phyloP scores from a whole-genome alignment of 441 rosid genomes.

The Gossypium lobatum region DNA sequence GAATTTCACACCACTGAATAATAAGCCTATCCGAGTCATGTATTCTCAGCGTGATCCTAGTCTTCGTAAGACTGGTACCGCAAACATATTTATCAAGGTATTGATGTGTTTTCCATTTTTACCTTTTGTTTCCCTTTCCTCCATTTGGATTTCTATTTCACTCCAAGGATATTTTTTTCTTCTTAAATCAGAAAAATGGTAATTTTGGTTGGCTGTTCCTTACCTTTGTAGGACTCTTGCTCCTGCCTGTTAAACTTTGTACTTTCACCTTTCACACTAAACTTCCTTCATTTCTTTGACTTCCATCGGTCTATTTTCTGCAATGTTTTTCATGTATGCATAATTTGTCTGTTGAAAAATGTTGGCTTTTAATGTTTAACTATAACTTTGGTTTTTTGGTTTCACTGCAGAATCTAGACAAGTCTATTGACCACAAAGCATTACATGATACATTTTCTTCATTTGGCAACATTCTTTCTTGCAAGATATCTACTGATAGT shows the following conservation, averaged over 20 bases:
- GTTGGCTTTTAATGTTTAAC: background rate
- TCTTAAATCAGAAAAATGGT: background rate
- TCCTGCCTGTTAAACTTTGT: background rate
- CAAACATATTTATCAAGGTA: conserved; percentile 73
- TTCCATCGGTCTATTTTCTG: background rate
- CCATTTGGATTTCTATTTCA: background rate
- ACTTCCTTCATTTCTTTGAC: background rate
- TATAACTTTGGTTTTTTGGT: background rate
- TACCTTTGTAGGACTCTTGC: background rate
- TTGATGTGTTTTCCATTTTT: background rate
- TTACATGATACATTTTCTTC: conserved; percentile 55
- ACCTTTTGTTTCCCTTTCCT: background rate
- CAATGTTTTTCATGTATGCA: background rate
- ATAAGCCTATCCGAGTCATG: conserved; percentile 54
- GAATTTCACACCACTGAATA: conserved; percentile 49
- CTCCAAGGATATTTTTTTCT: background rate
- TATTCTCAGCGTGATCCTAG: conserved; percentile 70
- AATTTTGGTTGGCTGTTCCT: background rate
- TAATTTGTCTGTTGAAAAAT: background rate
- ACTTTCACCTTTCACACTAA: background rate
- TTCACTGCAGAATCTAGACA: conserved; percentile 54
- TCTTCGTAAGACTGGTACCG: conserved; percentile 59
- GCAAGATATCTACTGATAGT: conserved; percentile 55
- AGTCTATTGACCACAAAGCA: conserved; percentile 58
- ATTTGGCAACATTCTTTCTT: conserved; percentile 58